A percentile compares a stretch with the other conserved stretches of the same genome.
phyloP scores from a whole-genome alignment of 2,329 filamentous ascomycete species.

The Neobulgaria alba region DNA sequence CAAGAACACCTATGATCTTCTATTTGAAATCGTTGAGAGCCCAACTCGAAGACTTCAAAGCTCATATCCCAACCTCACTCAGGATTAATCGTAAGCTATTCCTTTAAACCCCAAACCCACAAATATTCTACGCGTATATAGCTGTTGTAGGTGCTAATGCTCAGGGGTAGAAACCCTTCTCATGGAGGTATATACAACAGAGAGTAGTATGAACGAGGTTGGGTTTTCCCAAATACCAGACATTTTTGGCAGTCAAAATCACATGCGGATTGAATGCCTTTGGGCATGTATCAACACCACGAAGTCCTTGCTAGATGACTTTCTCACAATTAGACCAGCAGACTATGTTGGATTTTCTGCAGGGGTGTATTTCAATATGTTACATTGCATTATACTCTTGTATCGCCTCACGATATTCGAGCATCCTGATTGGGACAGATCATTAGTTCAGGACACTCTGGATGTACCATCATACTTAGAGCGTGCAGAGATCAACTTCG shows the following conservation, averaged over 20 bases:
- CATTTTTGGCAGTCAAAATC: slow-evolving; percentile 4
- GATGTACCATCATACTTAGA: slow-evolving; percentile 5
- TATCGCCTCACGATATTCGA: slow-evolving; percentile 5
- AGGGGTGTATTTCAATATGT: slow-evolving; percentile 2
- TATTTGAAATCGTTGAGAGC: slow-evolving; percentile 6
- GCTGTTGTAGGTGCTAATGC: not conserved
- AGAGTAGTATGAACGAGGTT: slow-evolving; percentile 5
- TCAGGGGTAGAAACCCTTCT: slow-evolving; percentile 3
- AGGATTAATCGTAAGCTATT: not conserved
- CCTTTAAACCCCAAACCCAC: no score
- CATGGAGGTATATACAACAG: slow-evolving; percentile 5
- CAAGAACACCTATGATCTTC: not conserved
- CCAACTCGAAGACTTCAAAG: slow-evolving; percentile 6
- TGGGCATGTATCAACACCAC: slow-evolving; percentile 5
- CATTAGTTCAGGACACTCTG: slow-evolving; percentile 1
- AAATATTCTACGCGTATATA: no score
- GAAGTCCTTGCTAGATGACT: slow-evolving; percentile 6
- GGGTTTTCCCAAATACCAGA: slow-evolving; percentile 3
- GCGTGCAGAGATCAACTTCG: slow-evolving; percentile 1
- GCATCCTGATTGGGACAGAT: slow-evolving; percentile 8
- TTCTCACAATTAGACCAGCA: slow-evolving; percentile 3
- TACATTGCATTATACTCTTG: slow-evolving; percentile 1
- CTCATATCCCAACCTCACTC: slow-evolving; percentile 1
- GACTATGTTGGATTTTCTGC: slow-evolving; percentile 5
- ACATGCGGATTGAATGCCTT: slow-evolving; percentile 5